A percentile compares a stretch with the other conserved stretches of the same genome.
Evolutionary conservation across 306 rosid genomes (phyloP).

Genomic region (Prunus mume): DNA sequence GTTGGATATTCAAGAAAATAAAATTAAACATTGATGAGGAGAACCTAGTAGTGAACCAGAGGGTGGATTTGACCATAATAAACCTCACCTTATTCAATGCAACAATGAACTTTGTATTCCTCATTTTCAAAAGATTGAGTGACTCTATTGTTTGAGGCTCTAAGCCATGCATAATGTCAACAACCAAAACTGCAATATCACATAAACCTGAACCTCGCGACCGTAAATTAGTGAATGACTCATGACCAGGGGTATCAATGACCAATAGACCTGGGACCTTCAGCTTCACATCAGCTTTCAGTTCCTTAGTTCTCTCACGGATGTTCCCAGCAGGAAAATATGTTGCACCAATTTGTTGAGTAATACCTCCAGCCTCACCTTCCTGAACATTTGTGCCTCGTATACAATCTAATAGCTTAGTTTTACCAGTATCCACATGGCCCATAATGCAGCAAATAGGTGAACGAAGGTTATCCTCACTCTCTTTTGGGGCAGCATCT

Average conservation of each 20-base stretch:
- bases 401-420: slow-evolving; percentile 87
- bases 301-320: slow-evolving; percentile 87
- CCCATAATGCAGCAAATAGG: slow-evolving; percentile 99
- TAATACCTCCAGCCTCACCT: slow-evolving; percentile 98
- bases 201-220: slow-evolving; percentile 95
- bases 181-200: slow-evolving; percentile 93
- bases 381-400: slow-evolving; percentile 95
- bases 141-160: slow-evolving; percentile 96
- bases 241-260: slow-evolving; percentile 98
- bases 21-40: slow-evolving; percentile 7
- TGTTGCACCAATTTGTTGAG: slow-evolving; percentile 98
- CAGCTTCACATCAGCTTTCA: slow-evolving; percentile 90
- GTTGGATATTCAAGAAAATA: slow-evolving; percentile 9
- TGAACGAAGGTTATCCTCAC: slow-evolving; percentile 80
- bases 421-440: slow-evolving; percentile 98
- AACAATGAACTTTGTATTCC: slow-evolving; percentile 88
- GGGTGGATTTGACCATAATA: background rate
- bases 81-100: slow-evolving; percentile 80
- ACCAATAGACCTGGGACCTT: slow-evolving; percentile 88
- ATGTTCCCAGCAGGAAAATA: slow-evolving; percentile 91
- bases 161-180: slow-evolving; percentile 96
- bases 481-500: slow-evolving; percentile 36
- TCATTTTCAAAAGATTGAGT: slow-evolving; percentile 82
- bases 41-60: background rate
- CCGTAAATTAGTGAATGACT: slow-evolving; percentile 79